Percentiles rank a stretch among this genome's conserved stretches.
These are phyloP conservation scores for Chlamydomonas reinhardtii DNA, from an alignment of 163 green algal species.

Conservation along the genomic window DNA sequence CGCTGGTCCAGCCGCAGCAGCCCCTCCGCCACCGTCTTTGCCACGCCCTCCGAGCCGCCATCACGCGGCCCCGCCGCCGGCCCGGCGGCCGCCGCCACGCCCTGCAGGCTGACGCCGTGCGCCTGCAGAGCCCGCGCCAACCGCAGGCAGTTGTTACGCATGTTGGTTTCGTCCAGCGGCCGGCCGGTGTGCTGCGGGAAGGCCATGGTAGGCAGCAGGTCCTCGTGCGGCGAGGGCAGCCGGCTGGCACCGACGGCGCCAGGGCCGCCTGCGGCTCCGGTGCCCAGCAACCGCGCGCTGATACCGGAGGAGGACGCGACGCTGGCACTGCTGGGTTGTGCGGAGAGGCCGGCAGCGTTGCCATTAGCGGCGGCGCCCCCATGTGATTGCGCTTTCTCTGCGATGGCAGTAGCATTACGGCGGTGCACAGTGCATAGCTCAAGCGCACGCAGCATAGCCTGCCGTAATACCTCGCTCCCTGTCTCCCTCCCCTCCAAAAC, in stretches of 20 bases:
- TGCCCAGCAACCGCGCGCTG: background rate
- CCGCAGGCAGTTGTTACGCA: slow-evolving; percentile 49
- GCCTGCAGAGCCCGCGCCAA: slow-evolving; percentile 24
- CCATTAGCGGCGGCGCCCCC: too few species aligned
- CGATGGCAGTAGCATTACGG: too few species aligned
- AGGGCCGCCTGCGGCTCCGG: background rate
- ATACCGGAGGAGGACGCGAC: background rate
- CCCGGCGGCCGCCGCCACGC: background rate
- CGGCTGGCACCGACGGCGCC: background rate
- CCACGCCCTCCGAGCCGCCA: background rate
- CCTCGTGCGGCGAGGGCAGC: background rate
- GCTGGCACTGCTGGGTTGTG: background rate
- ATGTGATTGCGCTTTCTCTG: too few species aligned
- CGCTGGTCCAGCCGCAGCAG: slow-evolving; percentile 38
- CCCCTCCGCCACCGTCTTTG: slow-evolving; percentile 34
- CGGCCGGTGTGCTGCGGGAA: slow-evolving; percentile 40
- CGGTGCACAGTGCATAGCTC: too few species aligned
- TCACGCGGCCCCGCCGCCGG: background rate
- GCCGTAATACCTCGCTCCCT: too few species aligned
- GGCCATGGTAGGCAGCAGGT: slow-evolving; percentile 44
- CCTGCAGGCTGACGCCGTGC: slow-evolving; percentile 22
- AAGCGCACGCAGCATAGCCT: too few species aligned
- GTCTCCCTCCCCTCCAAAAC: too few species aligned
- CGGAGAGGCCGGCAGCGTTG: background rate
- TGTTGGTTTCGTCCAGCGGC: slow-evolving; percentile 41